phyloP scores from a whole-genome alignment of 1,139 yeast species.

The Blastobotrys indianensis region DNA sequence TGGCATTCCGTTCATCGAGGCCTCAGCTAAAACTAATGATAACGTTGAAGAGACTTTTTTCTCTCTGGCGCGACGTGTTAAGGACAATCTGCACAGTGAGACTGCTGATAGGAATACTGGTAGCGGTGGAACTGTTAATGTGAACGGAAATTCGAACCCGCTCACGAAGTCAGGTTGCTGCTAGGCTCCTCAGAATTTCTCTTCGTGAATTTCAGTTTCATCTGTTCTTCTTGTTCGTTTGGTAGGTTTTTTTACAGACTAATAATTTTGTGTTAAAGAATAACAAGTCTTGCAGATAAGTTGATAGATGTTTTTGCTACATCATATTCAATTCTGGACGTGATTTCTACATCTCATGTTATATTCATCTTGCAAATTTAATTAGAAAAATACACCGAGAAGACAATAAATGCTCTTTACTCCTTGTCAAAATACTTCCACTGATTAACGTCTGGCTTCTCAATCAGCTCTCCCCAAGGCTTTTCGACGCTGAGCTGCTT shows the following conservation, averaged over 20 bases:
- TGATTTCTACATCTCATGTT: too few relatives aligned
- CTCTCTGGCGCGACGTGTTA: conserved; percentile 82
- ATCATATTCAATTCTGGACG: too few relatives aligned
- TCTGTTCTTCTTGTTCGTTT: neutral
- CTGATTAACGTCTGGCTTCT: conserved; percentile 37
- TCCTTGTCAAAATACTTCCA: conserved; percentile 32
- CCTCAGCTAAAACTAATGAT: conserved; percentile 88
- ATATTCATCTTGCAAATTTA: too few relatives aligned
- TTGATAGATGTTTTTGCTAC: too few relatives aligned
- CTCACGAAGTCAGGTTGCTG: conserved; percentile 25
- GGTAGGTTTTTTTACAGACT: neutral
- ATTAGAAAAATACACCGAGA: too few relatives aligned
- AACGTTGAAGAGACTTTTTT: conserved; percentile 90
- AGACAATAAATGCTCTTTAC: neutral
- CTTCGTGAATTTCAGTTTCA: too few relatives aligned
- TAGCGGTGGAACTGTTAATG: conserved; percentile 23
- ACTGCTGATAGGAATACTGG: conserved; percentile 20
- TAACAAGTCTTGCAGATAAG: too few relatives aligned
- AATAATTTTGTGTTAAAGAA: neutral
- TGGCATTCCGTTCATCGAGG: conserved; percentile 88
- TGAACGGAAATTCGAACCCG: conserved; percentile 16
- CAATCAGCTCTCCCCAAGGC: conserved; percentile 45
- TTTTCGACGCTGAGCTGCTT: conserved; percentile 63
- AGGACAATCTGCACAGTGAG: conserved; percentile 58
- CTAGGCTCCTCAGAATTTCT: neutral